A percentile compares a stretch with the other conserved stretches of the same genome.
These are phyloP conservation scores for Colletotrichum magnum DNA, from an alignment of 2,329 filamentous ascomycete genomes.

Conservation along the genomic window DNA sequence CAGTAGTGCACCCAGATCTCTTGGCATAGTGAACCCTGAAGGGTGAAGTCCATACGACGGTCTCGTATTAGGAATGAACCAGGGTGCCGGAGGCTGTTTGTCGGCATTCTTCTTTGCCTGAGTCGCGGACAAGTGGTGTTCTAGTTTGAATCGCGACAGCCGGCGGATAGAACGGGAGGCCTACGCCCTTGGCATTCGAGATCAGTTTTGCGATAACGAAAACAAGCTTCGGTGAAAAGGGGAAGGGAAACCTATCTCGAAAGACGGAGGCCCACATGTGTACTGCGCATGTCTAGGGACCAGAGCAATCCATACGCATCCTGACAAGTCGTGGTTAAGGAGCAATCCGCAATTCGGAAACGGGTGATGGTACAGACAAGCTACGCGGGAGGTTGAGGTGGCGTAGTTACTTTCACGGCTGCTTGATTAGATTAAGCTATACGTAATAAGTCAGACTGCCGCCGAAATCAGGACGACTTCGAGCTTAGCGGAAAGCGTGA, in stretches of 20 bases:
- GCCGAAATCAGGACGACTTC: not conserved
- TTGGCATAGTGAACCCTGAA: no score
- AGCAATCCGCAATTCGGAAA: no score
- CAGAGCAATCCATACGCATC: not conserved
- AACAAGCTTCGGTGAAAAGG: not conserved
- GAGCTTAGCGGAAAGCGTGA: not conserved
- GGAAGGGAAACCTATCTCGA: not conserved
- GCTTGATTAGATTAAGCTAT: no score
- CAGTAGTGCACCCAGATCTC: no score
- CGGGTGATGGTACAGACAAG: no score
- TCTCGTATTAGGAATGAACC: no score
- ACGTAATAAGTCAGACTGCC: not conserved
- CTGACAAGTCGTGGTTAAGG: no score
- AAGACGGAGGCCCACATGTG: no score
- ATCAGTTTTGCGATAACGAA: not conserved
- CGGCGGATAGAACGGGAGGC: not conserved
- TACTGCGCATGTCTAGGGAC: not conserved
- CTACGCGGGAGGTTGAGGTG: no score
- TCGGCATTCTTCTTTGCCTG: not conserved
- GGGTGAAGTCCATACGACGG: no score
- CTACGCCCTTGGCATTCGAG: not conserved
- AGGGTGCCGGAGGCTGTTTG: not conserved
- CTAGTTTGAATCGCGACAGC: not conserved
- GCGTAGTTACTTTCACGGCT: no score
- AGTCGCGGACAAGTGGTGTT: not conserved